phyloP scores from a whole-genome alignment of 148 eudicot genomes.

The Beta vulgaris region DNA sequence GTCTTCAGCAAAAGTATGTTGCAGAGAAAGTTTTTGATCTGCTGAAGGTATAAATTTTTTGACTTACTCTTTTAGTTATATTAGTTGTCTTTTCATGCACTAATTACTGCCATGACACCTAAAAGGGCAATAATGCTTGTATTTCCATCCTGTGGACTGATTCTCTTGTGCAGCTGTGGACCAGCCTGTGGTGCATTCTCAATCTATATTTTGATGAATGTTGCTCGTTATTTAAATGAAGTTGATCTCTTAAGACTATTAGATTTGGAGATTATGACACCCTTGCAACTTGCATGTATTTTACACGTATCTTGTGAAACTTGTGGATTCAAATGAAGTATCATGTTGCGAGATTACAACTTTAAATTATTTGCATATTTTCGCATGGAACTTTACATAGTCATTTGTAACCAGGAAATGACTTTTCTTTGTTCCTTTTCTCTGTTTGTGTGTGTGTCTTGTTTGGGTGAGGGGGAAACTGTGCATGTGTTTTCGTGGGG shows the following conservation, averaged over 20 bases:
- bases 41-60: constrained; percentile 59
- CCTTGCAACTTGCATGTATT: background rate
- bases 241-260: background rate
- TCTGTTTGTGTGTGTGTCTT: background rate
- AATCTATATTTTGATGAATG: background rate
- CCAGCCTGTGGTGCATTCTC: background rate
- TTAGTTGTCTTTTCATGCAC: background rate
- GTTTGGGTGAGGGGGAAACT: background rate
- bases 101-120: background rate
- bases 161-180: background rate
- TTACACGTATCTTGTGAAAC: no score
- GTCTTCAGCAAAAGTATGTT: constrained; percentile 63
- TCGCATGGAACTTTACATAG: background rate
- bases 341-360: background rate
- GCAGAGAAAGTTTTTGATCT: constrained; percentile 89
- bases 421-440: background rate
- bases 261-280: no score
- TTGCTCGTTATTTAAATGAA: background rate
- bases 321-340: background rate
- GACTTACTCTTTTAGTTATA: background rate
- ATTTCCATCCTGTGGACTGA: background rate
- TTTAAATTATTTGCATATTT: background rate
- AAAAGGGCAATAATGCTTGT: background rate
- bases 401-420: background rate
- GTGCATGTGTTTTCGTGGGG: no score